A percentile compares a stretch with the other conserved stretches of the same genome.
Conservation (phyloP, 306 rosid species). For the Glycine soja region DNA sequence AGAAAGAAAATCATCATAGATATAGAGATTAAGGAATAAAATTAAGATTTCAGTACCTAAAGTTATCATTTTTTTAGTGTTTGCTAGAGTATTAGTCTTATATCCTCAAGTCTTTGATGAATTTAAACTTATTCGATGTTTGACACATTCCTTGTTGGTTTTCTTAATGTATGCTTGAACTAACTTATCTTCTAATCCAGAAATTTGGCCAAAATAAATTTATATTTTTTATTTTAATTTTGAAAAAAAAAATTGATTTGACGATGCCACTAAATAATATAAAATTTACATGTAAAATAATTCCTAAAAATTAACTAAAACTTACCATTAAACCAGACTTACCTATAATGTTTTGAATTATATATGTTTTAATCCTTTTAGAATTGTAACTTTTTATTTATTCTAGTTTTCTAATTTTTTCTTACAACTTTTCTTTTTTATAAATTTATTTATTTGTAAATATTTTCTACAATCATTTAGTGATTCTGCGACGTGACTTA, state of each 20-base stretch:
- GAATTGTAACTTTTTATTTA: no score
- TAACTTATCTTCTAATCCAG: no score
- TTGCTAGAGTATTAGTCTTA: background rate
- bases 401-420: no score
- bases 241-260: background rate
- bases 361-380: no score
- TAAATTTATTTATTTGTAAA: no score
- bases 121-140: background rate
- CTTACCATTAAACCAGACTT: no score
- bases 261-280: background rate
- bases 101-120: background rate
- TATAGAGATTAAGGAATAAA: background rate
- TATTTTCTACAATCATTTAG: no score
- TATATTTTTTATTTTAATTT: background rate
- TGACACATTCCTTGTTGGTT: background rate
- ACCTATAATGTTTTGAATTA: no score
- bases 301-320: no score
- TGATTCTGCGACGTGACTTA: no score
- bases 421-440: no score
- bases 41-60: background rate
- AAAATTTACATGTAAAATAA: background rate
- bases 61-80: background rate
- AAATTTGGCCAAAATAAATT: no score
- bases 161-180: background rate
- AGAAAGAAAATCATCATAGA: background rate